Conservation (phyloP, 768 basidiomycete genomes). For the Collybiopsis confluens region DNA sequence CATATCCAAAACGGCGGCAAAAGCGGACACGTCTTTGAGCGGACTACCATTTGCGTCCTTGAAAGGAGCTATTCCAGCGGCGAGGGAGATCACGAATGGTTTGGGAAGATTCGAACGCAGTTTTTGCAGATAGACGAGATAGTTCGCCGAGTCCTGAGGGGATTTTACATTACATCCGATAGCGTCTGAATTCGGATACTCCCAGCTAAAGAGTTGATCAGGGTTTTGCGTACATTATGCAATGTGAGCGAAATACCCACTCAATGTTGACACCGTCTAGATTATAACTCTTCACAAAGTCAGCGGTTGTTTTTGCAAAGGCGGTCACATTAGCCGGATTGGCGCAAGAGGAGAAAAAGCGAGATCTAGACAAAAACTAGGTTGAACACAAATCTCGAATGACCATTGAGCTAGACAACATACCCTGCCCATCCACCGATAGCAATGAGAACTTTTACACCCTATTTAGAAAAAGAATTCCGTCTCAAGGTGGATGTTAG, state of each 20-base stretch:
- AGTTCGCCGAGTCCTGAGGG: conserved; percentile 67
- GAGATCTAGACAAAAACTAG: too few relatives aligned
- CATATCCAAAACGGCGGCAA: conserved; percentile 60
- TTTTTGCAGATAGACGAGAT: conserved; percentile 69
- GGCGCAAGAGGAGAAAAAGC: conserved; percentile 48
- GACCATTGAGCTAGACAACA: too few relatives aligned
- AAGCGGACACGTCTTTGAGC: conserved; percentile 58
- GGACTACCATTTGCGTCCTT: conserved; percentile 47
- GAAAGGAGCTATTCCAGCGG: conserved; percentile 36
- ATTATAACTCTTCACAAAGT: conserved; percentile 46
- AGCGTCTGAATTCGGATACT: conserved; percentile 39
- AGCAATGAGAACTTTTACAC: conserved; percentile 52
- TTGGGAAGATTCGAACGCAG: conserved; percentile 56
- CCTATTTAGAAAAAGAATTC: conserved; percentile 25
- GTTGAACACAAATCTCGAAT: too few relatives aligned
- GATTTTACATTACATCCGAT: conserved; percentile 67
- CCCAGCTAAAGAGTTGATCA: neutral
- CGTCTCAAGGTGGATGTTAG: too few relatives aligned
- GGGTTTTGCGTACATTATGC: neutral
- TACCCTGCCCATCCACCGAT: conserved; percentile 74
- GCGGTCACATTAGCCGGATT: conserved; percentile 52
- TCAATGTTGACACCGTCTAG: conserved; percentile 60
- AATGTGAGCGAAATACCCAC: conserved; percentile 24
- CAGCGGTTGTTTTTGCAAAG: conserved; percentile 55
- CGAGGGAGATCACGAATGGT: conserved; percentile 52